These are phyloP conservation scores for Neofusicoccum sp. DNA, from an alignment of 2,329 filamentous ascomycete species.

Conservation along the genomic window DNA sequence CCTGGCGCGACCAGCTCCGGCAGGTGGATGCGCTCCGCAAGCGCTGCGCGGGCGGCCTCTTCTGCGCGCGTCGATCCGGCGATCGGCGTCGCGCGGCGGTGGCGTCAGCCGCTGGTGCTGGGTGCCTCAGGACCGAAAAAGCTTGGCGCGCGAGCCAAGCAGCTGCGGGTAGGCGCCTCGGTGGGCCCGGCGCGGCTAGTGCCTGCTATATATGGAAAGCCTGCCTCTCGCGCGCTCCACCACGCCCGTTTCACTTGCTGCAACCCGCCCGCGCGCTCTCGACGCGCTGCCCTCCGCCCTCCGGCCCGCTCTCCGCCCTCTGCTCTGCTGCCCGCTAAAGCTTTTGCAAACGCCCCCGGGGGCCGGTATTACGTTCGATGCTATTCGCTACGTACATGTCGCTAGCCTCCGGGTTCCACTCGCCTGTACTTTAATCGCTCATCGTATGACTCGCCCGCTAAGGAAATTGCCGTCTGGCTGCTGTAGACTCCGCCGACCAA, in stretches of 20 bases:
- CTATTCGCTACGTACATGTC: not conserved
- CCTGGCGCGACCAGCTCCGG: not conserved
- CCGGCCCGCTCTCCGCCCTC: not conserved
- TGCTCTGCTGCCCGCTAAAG: not conserved
- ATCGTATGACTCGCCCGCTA: not conserved
- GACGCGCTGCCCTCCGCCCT: not conserved
- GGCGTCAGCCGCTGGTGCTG: not conserved
- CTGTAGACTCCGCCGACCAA: too few relatives aligned
- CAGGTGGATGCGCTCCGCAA: not conserved
- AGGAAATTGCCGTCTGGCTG: too few relatives aligned
- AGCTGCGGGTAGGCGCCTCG: constrained; percentile 3
- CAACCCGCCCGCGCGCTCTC: not conserved
- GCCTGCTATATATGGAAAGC: not conserved
- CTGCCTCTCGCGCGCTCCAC: not conserved
- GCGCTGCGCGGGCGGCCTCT: not conserved
- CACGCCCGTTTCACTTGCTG: constrained; percentile 1
- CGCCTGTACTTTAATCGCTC: not conserved
- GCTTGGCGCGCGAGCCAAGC: constrained; percentile 6
- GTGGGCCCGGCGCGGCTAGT: not conserved
- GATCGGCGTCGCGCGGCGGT: not conserved
- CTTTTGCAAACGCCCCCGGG: not conserved
- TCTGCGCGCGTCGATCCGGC: not conserved
- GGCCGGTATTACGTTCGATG: not conserved
- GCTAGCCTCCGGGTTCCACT: not conserved
- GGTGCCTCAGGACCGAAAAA: not conserved